Conservation (phyloP, 345 rosid species). For the Ricinus communis region DNA sequence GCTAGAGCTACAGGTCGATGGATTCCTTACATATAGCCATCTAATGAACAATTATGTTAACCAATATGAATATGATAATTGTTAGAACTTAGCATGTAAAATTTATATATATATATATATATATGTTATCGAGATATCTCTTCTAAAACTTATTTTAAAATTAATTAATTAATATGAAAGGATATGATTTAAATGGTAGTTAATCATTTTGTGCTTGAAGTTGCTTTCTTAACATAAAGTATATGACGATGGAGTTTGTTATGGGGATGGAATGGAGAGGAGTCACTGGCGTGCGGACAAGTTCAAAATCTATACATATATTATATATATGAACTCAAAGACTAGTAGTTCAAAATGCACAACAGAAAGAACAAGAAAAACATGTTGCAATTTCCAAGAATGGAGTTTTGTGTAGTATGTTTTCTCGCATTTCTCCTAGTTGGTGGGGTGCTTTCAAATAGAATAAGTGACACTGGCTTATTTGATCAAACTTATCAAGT, state of each 20-base stretch:
- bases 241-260: slow-evolving; percentile 10
- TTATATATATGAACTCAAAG: neutral
- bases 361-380: too few species aligned
- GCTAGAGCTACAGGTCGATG: too few species aligned
- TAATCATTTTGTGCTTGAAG: slow-evolving; percentile 1
- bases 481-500: slow-evolving; percentile 41
- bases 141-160: neutral
- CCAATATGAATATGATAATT: too few species aligned
- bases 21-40: too few species aligned
- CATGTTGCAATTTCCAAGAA: neutral
- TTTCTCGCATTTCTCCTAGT: slow-evolving; percentile 9
- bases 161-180: too few species aligned
- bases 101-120: too few species aligned
- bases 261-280: neutral
- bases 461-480: neutral
- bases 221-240: slow-evolving; percentile 1
- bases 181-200: neutral
- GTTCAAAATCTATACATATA: neutral
- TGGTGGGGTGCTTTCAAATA: slow-evolving; percentile 4
- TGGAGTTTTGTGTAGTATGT: neutral
- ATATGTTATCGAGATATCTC: too few species aligned
- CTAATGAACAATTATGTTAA: too few species aligned
- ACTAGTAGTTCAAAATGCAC: neutral
- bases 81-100: too few species aligned
- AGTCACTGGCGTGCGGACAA: slow-evolving; percentile 13